phyloP scores from a whole-genome alignment of 2,329 filamentous ascomycete species.

The Fusarium compactum region DNA sequence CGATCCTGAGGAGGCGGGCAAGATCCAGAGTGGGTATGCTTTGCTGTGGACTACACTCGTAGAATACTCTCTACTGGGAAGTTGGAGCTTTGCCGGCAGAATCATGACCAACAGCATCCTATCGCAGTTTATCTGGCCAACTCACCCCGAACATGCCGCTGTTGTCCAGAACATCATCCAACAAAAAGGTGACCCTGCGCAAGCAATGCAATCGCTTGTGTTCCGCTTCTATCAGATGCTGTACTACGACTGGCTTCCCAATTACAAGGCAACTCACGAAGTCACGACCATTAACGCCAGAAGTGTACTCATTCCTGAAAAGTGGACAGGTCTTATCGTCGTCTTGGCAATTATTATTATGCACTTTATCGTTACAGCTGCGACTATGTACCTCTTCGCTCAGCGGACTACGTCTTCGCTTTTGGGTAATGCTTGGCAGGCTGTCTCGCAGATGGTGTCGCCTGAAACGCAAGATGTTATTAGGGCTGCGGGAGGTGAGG shows the following conservation, averaged over 20 bases:
- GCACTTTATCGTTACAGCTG: background rate
- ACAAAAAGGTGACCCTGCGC: background rate
- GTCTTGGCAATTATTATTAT: background rate
- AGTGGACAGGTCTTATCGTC: background rate
- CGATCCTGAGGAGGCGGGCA: background rate
- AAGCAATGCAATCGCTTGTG: background rate
- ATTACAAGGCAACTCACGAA: background rate
- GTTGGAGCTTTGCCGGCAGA: conserved; percentile 4
- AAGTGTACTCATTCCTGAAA: background rate
- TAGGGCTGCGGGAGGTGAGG: background rate
- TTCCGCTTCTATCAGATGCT: conserved; percentile 15
- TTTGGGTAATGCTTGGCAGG: conserved; percentile 28
- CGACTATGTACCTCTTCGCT: conserved; percentile 1
- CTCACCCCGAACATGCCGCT: conserved; percentile 1
- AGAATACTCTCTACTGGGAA: background rate
- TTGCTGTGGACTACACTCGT: background rate
- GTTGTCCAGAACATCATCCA: conserved; percentile 10
- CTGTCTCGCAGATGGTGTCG: conserved; percentile 16
- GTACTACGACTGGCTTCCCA: background rate
- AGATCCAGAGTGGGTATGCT: background rate
- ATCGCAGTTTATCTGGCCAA: background rate
- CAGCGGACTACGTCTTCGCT: background rate
- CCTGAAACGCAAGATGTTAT: conserved; percentile 23
- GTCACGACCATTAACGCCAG: background rate
- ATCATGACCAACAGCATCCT: background rate